Base-by-base conservation (phyloP, 2,329 filamentous ascomycete species). In the Penicillium sp. region DNA sequence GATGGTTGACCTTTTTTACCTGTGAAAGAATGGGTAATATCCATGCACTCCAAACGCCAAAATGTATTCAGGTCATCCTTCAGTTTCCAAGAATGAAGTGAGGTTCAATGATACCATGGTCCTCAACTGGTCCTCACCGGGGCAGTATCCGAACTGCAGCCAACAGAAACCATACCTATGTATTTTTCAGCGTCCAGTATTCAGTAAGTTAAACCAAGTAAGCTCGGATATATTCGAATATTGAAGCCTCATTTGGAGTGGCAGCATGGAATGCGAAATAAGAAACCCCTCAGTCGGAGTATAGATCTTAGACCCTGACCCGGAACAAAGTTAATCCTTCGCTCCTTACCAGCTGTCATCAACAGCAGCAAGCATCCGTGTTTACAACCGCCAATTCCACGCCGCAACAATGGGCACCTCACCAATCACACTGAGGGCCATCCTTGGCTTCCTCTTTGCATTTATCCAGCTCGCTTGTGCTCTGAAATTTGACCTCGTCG, bases 401-500 rank as follows among this genome's bases (percentile, higher is more conserved):
- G 57, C 52, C 50, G 46, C 54, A 60, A 61, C 66, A 59, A 73
- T 72, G 70, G 67, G 64, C 55, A 59, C 61, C 56, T 62, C 69
- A 46, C 58, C 53, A 51, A 52, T 70, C 46, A 67, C 58, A 26
- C 60, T 70, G 66, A 66, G 62, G 67, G 66, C 67, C 32, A 50
- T 71, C 51, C 50, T 70, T 46, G 45, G 66, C 45, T 55, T 74
- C 38, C 57, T 74, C 23, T 63, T 76, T 7, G 60, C 74, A 27
- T 59, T 74, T 34, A 59, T 70, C 10, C 69, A 73, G 49, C 59
- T 77, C 38, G 69, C 78, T 38, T 76, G 77, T 38, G 91, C 91
- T 56, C 85, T 99, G 68, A 97, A 96, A 80, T 97, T 99, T 82
- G 94, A 99, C 69, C 84, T 99, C 58, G 77, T 84, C 67, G 90